Evolutionary conservation across 495 filamentous ascomycete species (phyloP).

Genomic region (Viridothelium virens): DNA sequence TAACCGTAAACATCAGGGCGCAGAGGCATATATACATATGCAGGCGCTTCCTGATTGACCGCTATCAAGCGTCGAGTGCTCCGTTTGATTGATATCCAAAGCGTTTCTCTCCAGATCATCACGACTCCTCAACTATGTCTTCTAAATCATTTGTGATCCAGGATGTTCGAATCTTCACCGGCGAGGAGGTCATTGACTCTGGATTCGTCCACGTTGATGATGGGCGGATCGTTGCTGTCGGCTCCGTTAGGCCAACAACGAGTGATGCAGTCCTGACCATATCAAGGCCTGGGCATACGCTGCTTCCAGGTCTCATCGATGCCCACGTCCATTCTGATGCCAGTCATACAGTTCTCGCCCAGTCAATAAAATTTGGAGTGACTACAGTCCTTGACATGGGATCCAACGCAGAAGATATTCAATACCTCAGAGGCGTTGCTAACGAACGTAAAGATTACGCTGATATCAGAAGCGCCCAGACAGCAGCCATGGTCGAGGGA

Average conservation of each 20-base stretch:
- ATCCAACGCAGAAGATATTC: conserved; percentile 39
- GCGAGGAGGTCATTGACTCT: background rate
- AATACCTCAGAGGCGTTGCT: conserved; percentile 42
- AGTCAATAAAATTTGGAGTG: conserved; percentile 33
- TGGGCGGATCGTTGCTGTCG: background rate
- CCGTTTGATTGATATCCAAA: too few species aligned
- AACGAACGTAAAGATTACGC: conserved; percentile 28
- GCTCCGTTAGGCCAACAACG: background rate
- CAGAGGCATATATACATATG: too few species aligned
- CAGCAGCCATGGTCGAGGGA: conserved; percentile 32
- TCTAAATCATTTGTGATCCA: background rate
- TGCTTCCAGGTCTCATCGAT: conserved; percentile 36
- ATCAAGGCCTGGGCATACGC: conserved; percentile 32
- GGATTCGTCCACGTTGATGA: background rate
- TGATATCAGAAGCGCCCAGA: conserved; percentile 29
- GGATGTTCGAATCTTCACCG: background rate
- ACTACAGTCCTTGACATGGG: conserved; percentile 37
- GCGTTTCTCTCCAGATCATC: too few species aligned
- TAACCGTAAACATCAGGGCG: too few species aligned
- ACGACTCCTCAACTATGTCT: too few species aligned
- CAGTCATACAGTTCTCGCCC: conserved; percentile 29
- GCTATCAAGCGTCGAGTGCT: too few species aligned
- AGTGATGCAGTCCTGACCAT: background rate
- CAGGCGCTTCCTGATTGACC: too few species aligned
- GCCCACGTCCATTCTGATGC: conserved; percentile 33